A percentile compares a stretch with the other conserved stretches of the same genome.
Evolutionary conservation across 306 rosid genomes (phyloP).

Genomic region (Cicer judaicum): DNA sequence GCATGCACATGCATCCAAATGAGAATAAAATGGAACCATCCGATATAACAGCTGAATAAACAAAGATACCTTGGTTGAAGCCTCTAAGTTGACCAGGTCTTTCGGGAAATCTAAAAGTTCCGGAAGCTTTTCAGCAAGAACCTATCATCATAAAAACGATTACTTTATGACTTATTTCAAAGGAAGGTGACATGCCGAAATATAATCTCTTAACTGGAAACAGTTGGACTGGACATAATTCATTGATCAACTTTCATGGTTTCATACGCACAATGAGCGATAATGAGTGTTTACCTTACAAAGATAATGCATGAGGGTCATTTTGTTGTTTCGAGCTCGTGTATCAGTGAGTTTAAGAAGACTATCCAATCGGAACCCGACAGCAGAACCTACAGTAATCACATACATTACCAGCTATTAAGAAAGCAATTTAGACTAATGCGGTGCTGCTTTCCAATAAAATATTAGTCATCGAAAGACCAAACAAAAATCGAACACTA

Average conservation of each 20-base stretch:
- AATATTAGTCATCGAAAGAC: background rate
- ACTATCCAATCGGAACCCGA: conserved; percentile 98
- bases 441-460: conserved; percentile 13
- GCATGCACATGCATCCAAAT: conserved; percentile 32
- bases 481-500: conserved; percentile 31
- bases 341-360: conserved; percentile 96
- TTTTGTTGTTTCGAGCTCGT: conserved; percentile 86
- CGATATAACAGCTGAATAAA: conserved; percentile 30
- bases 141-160: conserved; percentile 59
- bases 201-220: too few relatives aligned
- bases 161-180: conserved; percentile 20
- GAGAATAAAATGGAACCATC: conserved; percentile 31
- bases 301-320: conserved; percentile 99
- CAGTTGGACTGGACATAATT: too few relatives aligned
- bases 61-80: conserved; percentile 71
- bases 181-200: background rate
- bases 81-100: conserved; percentile 79
- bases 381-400: conserved; percentile 76
- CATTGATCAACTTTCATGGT: too few relatives aligned
- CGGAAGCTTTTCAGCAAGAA: conserved; percentile 86
- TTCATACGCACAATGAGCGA: too few relatives aligned
- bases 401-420: conserved; percentile 32
- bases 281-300: conserved; percentile 77
- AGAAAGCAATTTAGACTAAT: conserved; percentile 36
- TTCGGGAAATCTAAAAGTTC: conserved; percentile 87